Evolutionary conservation across 306 rosid genomes (phyloP).

Genomic region (Aeschynomene evenia): DNA sequence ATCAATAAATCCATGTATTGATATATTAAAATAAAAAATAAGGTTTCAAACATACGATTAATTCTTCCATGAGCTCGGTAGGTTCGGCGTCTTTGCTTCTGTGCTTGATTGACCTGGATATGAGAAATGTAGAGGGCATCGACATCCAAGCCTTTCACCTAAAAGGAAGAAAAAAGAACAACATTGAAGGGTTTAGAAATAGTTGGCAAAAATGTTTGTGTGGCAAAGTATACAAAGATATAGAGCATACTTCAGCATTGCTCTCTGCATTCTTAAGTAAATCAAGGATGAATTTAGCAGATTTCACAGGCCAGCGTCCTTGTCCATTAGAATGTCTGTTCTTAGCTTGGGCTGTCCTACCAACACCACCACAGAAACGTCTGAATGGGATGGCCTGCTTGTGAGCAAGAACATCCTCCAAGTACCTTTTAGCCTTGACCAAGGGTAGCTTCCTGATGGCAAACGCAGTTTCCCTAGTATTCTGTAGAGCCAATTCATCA

Average conservation of each 20-base stretch:
- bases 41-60: constrained; percentile 54
- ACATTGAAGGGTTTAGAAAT: neutral
- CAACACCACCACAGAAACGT: constrained; percentile 89
- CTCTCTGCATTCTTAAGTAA: constrained; percentile 96
- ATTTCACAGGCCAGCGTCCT: constrained; percentile 94
- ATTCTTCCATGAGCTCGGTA: constrained; percentile 96
- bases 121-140: constrained; percentile 71
- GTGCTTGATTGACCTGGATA: constrained; percentile 92
- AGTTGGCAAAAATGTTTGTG: neutral
- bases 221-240: neutral
- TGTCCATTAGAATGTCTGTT: constrained; percentile 94
- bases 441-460: constrained; percentile 80
- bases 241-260: constrained; percentile 68
- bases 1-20: neutral
- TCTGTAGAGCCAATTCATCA: constrained; percentile 37
- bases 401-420: constrained; percentile 90
- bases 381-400: constrained; percentile 95
- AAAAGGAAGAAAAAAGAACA: neutral
- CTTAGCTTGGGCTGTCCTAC: constrained; percentile 93
- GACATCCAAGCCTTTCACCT: constrained; percentile 93
- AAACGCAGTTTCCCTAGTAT: constrained; percentile 81
- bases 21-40: neutral
- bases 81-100: constrained; percentile 88
- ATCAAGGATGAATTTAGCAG: constrained; percentile 79
- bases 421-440: constrained; percentile 78